phyloP scores from a whole-genome alignment of 768 basidiomycete genomes.

The Naganishia vishniacii region DNA sequence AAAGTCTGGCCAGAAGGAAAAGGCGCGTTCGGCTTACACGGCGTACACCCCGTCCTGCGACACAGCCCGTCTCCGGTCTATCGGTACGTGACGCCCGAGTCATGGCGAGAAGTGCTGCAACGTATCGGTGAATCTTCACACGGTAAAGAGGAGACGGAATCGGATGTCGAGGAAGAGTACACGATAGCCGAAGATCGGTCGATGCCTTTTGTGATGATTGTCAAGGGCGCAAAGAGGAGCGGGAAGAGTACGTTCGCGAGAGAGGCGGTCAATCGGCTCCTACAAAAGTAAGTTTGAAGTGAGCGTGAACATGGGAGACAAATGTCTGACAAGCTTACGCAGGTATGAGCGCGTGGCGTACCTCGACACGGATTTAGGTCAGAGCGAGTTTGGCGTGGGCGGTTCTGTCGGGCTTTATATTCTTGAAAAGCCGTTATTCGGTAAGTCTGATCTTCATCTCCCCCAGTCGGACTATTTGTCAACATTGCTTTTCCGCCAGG shows the following conservation, averaged over 20 bases:
- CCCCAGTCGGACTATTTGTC: not conserved
- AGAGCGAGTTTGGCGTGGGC: constrained; percentile 84
- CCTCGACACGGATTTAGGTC: constrained; percentile 87
- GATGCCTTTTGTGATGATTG: constrained; percentile 54
- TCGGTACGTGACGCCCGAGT: constrained; percentile 35
- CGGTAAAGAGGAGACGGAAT: not conserved
- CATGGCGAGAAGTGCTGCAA: constrained; percentile 46
- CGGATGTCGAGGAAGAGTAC: constrained; percentile 3
- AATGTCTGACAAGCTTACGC: not conserved
- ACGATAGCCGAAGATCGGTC: constrained; percentile 27
- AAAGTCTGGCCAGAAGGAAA: constrained; percentile 57
- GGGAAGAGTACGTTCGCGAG: constrained; percentile 88
- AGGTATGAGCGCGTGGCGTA: constrained; percentile 80
- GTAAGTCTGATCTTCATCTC: constrained; percentile 50
- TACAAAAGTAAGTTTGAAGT: constrained; percentile 54
- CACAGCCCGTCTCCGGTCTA: constrained; percentile 35
- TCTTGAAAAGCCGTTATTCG: constrained; percentile 64
- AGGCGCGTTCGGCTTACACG: constrained; percentile 45
- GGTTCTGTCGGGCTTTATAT: constrained; percentile 78
- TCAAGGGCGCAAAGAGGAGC: constrained; percentile 78
- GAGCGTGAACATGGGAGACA: not conserved
- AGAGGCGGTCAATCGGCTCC: constrained; percentile 64
- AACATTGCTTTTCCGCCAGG: too few species aligned
- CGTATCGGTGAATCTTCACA: constrained; percentile 27
- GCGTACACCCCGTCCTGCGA: constrained; percentile 52